A percentile compares a stretch with the other conserved stretches of the same genome.
Evolutionary conservation across 2,329 filamentous ascomycete genomes (phyloP).

Genomic region (Bretziella fagacearum): DNA sequence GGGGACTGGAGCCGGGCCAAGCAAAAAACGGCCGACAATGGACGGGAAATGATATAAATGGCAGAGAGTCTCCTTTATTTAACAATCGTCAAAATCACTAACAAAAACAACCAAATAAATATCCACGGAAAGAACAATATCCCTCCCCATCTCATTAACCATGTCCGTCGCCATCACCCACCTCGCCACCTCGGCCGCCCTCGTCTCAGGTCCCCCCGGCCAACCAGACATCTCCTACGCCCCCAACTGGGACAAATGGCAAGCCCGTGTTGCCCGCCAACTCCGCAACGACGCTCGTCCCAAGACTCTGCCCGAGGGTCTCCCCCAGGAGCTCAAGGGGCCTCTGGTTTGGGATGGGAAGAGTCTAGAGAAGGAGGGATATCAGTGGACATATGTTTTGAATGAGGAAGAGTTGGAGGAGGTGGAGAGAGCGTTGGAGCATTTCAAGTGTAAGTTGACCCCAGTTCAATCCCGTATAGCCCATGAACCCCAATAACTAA

Average conservation of each 20-base stretch:
- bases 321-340: slow-evolving; percentile 9
- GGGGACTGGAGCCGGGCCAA: too few species aligned
- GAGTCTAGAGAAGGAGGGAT: slow-evolving; percentile 4
- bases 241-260: slow-evolving; percentile 14
- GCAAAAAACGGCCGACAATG: too few species aligned
- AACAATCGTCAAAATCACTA: too few species aligned
- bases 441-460: slow-evolving; percentile 14
- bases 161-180: slow-evolving; percentile 4
- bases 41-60: too few species aligned
- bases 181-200: slow-evolving; percentile 15
- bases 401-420: slow-evolving; percentile 8
- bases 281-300: slow-evolving; percentile 6
- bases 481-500: too few species aligned
- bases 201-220: slow-evolving; percentile 11
- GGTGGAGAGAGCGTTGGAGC: slow-evolving; percentile 9
- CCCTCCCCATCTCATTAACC: too few species aligned
- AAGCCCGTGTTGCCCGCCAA: slow-evolving; percentile 9
- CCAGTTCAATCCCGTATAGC: background rate
- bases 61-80: too few species aligned
- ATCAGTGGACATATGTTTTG: slow-evolving; percentile 9
- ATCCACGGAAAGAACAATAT: too few species aligned
- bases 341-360: slow-evolving; percentile 12
- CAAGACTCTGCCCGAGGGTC: slow-evolving; percentile 8
- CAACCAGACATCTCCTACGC: slow-evolving; percentile 15
- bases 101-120: background rate